Conservation (phyloP, 139 green algal species). For the Haematococcus lacustris region DNA sequence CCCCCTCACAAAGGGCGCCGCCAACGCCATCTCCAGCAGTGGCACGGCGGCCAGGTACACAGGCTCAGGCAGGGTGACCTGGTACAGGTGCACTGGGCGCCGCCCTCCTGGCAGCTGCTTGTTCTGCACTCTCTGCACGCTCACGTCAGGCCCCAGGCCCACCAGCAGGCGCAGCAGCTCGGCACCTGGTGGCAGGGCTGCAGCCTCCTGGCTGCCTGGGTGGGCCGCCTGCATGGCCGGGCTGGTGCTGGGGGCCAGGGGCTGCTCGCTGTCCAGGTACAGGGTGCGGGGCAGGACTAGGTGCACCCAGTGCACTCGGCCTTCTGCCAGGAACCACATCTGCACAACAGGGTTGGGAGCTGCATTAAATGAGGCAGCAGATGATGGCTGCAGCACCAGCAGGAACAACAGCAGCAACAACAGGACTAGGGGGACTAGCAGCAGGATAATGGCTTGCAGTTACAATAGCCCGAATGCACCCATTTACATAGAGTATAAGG, state of each 20-base stretch:
- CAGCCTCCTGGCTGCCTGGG: too few relatives aligned
- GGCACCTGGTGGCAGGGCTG: too few relatives aligned
- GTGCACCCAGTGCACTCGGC: conserved; percentile 48
- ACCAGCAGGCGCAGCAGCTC: conserved; percentile 3
- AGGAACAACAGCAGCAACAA: background rate
- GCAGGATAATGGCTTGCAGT: background rate
- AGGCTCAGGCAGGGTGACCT: conserved; percentile 58
- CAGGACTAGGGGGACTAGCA: background rate
- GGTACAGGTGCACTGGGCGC: conserved; percentile 43
- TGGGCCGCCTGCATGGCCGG: too few relatives aligned
- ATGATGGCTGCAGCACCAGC: background rate
- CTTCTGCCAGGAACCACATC: conserved; percentile 50
- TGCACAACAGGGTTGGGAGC: conserved; percentile 2
- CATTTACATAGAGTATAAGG: background rate
- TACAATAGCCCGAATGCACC: background rate
- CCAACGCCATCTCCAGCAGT: conserved; percentile 43
- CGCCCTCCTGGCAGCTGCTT: conserved; percentile 49
- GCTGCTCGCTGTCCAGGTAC: conserved; percentile 46
- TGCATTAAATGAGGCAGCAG: background rate
- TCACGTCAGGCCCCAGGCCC: background rate
- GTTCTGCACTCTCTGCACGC: conserved; percentile 7
- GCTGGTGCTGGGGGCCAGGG: too few relatives aligned
- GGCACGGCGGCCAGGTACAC: conserved; percentile 35
- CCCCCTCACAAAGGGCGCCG: conserved; percentile 22
- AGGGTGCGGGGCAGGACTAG: conserved; percentile 57